phyloP scores from a whole-genome alignment of 176 grass and related monocot genomes.

The Oropetium thomaeum region DNA sequence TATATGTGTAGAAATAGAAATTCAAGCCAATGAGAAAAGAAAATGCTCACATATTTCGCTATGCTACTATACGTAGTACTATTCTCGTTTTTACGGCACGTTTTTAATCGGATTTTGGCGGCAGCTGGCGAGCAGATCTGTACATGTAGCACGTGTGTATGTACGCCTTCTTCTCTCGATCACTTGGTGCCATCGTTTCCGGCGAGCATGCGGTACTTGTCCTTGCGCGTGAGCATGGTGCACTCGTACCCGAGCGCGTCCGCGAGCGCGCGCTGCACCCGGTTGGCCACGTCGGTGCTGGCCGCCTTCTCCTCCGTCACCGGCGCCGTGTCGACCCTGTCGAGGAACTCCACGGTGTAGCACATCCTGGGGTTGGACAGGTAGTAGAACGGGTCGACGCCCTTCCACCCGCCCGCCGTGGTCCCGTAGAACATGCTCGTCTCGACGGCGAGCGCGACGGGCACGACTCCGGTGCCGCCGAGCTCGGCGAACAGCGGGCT shows the following conservation, averaged over 20 bases:
- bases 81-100: too few species aligned
- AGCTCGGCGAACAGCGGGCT: slow-evolving; percentile 76
- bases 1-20: too few species aligned
- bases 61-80: too few species aligned
- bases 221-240: slow-evolving; percentile 70
- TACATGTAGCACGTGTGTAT: too few species aligned
- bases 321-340: slow-evolving; percentile 29
- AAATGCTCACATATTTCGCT: too few species aligned
- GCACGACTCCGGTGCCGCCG: slow-evolving; percentile 39
- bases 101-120: too few species aligned
- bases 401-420: slow-evolving; percentile 65
- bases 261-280: slow-evolving; percentile 48
- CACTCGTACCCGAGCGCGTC: slow-evolving; percentile 59
- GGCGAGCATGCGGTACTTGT: slow-evolving; percentile 79
- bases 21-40: too few species aligned
- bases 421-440: slow-evolving; percentile 63
- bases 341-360: slow-evolving; percentile 61
- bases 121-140: too few species aligned
- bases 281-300: slow-evolving; percentile 56
- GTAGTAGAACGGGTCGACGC: slow-evolving; percentile 57
- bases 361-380: slow-evolving; percentile 51
- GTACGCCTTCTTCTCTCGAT: too few species aligned
- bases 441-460: slow-evolving; percentile 47
- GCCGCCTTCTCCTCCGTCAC: background rate
- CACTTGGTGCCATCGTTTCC: slow-evolving; percentile 57